Conservation (phyloP, 345 rosid species). For the Xanthoceras sorbifolium region DNA sequence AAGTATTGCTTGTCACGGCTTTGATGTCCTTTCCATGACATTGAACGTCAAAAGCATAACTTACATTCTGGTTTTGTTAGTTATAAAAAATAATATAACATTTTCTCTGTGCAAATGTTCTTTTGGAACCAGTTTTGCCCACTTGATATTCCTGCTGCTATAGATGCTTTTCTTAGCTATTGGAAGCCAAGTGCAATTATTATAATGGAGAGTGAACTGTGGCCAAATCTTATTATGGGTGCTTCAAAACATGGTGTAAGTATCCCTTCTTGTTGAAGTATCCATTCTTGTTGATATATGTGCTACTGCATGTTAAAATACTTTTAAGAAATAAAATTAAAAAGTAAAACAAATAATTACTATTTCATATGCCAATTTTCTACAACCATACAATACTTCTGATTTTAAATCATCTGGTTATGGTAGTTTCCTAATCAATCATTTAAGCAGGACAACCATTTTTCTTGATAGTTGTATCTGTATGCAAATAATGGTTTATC, state of each 20-base stretch:
- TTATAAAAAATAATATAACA: neutral
- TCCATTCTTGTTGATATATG: slow-evolving; percentile 13
- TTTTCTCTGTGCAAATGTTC: slow-evolving; percentile 19
- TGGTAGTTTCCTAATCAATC: neutral
- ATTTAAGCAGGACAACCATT: neutral
- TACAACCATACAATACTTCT: neutral
- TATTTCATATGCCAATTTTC: neutral
- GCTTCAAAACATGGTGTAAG: slow-evolving; percentile 68
- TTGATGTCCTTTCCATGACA: neutral
- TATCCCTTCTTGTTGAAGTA: slow-evolving; percentile 36
- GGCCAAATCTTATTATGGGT: slow-evolving; percentile 85
- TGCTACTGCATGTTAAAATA: neutral
- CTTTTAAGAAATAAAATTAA: neutral
- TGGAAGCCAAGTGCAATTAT: slow-evolving; percentile 82
- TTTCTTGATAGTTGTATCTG: neutral
- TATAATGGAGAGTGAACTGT: slow-evolving; percentile 82
- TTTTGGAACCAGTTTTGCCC: slow-evolving; percentile 68
- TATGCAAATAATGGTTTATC: neutral
- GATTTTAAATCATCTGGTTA: neutral
- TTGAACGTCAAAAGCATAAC: neutral
- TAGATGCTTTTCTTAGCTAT: slow-evolving; percentile 64
- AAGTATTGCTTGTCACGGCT: neutral
- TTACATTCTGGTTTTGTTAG: neutral
- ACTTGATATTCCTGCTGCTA: slow-evolving; percentile 70
- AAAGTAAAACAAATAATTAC: neutral